phyloP scores from a whole-genome alignment of 2,329 filamentous ascomycete genomes.

The Nectriaceae sp. region DNA sequence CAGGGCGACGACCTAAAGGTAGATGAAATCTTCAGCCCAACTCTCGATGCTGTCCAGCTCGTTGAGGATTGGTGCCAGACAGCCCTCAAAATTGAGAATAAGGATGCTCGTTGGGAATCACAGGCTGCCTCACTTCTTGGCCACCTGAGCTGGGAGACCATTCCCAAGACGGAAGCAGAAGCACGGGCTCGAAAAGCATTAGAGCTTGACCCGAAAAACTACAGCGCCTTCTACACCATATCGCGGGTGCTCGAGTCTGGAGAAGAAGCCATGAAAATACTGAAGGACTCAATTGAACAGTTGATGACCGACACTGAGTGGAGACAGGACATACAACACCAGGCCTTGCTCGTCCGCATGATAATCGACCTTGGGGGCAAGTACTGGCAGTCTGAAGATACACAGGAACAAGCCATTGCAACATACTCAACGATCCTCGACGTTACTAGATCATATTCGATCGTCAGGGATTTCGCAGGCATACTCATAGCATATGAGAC shows the following conservation, averaged over 20 bases:
- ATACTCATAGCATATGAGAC: too few species aligned
- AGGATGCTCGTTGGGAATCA: constrained; percentile 5
- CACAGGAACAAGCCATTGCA: constrained; percentile 1
- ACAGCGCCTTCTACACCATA: constrained; percentile 3
- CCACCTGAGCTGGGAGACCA: not conserved
- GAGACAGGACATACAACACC: not conserved
- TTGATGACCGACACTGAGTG: constrained; percentile 4
- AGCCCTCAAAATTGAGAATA: constrained; percentile 1
- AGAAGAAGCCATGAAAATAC: not conserved
- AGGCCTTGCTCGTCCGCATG: not conserved
- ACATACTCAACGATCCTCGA: constrained; percentile 5
- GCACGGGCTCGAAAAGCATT: constrained; percentile 7
- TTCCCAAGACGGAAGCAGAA: not conserved
- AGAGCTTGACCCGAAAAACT: constrained; percentile 4
- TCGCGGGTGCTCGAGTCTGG: not conserved
- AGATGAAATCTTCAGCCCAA: not conserved
- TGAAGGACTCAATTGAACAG: not conserved
- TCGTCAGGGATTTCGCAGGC: not conserved
- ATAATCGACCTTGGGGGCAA: constrained; percentile 1
- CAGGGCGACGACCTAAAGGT: not conserved
- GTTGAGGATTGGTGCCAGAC: constrained; percentile 5
- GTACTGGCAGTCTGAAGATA: constrained; percentile 5
- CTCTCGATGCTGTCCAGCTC: constrained; percentile 1
- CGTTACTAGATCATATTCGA: not conserved
- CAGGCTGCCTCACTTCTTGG: constrained; percentile 4